A percentile compares a stretch with the other conserved stretches of the same genome.
phyloP scores from a whole-genome alignment of 768 basidiomycete genomes.

The Lactarius pseudohatsudake region DNA sequence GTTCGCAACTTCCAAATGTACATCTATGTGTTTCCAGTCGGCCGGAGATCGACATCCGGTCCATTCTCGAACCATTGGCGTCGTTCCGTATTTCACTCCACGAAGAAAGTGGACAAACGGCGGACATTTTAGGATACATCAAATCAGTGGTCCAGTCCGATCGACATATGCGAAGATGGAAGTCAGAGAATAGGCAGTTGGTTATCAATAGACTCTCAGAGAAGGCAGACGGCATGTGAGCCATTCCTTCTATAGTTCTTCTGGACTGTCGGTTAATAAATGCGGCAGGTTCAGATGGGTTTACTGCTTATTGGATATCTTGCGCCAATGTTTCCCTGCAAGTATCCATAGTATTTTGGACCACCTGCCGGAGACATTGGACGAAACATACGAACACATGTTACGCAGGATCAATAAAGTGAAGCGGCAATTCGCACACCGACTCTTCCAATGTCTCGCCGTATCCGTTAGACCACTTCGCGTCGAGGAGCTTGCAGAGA shows the following conservation, averaged over 20 bases:
- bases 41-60: not conserved
- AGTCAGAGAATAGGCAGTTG: not conserved
- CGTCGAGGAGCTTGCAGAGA: too few relatives aligned
- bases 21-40: constrained; percentile 9
- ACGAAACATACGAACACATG: too few relatives aligned
- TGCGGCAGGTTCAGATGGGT: constrained; percentile 10
- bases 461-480: too few relatives aligned
- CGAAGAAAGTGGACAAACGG: constrained; percentile 1
- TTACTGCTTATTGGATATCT: too few relatives aligned
- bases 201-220: constrained; percentile 4
- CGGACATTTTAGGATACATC: constrained; percentile 8
- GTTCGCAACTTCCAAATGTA: not conserved
- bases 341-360: too few relatives aligned
- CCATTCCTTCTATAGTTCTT: not conserved
- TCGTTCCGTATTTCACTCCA: not conserved
- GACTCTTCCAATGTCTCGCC: too few relatives aligned
- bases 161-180: constrained; percentile 8
- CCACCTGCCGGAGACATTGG: too few relatives aligned
- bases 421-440: too few relatives aligned
- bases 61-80: constrained; percentile 3
- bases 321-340: too few relatives aligned
- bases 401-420: too few relatives aligned
- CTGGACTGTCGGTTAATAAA: not conserved
- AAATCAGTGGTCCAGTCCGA: not conserved
- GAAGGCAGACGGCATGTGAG: constrained; percentile 5